phyloP scores from a whole-genome alignment of 306 rosid species.

The Rubus parviflorus region DNA sequence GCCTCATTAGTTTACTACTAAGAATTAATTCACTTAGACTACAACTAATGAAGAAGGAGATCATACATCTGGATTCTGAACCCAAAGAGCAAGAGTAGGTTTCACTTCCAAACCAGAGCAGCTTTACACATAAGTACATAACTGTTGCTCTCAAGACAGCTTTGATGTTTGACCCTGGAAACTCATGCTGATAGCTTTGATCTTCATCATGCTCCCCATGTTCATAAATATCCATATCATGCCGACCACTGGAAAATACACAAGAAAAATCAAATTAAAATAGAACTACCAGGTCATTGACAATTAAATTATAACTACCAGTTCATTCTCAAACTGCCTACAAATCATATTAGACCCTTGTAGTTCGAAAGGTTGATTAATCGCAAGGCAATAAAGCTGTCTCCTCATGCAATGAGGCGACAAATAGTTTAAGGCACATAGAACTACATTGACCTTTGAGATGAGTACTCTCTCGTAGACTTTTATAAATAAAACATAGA shows the following conservation, averaged over 20 bases:
- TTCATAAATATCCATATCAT: not conserved
- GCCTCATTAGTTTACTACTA: too few species aligned
- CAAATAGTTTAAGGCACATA: not conserved
- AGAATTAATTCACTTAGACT: not conserved
- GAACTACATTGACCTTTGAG: not conserved
- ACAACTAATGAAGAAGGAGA: not conserved
- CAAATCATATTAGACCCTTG: not conserved
- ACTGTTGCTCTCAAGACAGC: not conserved
- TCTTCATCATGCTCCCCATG: constrained; percentile 29
- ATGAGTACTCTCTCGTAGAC: not conserved
- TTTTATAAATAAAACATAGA: not conserved
- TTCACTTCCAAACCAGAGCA: constrained; percentile 16
- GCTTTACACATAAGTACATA: not conserved
- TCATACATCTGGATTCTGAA: not conserved
- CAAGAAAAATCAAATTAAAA: not conserved
- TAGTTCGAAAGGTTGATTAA: constrained; percentile 8
- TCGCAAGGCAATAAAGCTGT: not conserved
- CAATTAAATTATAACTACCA: not conserved
- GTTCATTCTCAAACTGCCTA: constrained; percentile 6
- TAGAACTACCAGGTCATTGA: constrained; percentile 10
- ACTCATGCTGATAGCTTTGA: constrained; percentile 14
- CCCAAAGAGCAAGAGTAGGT: not conserved
- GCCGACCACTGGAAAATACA: constrained; percentile 2
- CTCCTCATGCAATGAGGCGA: constrained; percentile 22
- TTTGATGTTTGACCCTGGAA: constrained; percentile 27